phyloP scores from a whole-genome alignment of 495 filamentous ascomycete genomes.

The Neurospora sp. region DNA sequence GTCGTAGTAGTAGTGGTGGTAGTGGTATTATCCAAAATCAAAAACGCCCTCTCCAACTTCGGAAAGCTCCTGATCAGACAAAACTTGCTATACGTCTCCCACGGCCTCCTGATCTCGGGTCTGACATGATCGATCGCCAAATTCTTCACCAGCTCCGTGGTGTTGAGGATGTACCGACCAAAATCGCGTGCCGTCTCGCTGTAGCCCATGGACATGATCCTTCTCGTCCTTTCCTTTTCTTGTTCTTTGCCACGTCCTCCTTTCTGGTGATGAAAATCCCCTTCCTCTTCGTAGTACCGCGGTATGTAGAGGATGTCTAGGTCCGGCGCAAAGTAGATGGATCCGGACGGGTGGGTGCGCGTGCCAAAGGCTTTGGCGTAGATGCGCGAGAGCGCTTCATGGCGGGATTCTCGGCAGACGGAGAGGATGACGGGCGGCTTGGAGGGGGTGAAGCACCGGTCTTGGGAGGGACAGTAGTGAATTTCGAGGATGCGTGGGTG shows the following conservation, averaged over 20 bases:
- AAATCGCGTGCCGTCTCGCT: conserved; percentile 34
- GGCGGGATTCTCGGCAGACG: conserved; percentile 33
- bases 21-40: conserved; percentile 20
- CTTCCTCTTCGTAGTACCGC: conserved; percentile 18
- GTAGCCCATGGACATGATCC: conserved; percentile 30
- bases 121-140: conserved; percentile 41
- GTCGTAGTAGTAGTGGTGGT: background rate
- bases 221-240: background rate
- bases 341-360: conserved; percentile 14
- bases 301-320: conserved; percentile 41
- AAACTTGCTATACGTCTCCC: conserved; percentile 45
- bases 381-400: conserved; percentile 25
- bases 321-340: conserved; percentile 33
- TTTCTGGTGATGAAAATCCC: background rate
- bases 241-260: too few species aligned
- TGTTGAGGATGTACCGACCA: conserved; percentile 14
- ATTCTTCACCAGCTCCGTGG: conserved; percentile 17
- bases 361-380: conserved; percentile 35
- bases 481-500: conserved; percentile 32
- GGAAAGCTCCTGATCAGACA: conserved; percentile 34
- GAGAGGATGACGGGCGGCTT: conserved; percentile 31
- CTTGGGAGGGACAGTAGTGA: conserved; percentile 20
- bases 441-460: conserved; percentile 26
- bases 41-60: conserved; percentile 25
- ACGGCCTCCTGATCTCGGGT: conserved; percentile 35